phyloP scores from a whole-genome alignment of 768 basidiomycete species.

The Trametes villosa region DNA sequence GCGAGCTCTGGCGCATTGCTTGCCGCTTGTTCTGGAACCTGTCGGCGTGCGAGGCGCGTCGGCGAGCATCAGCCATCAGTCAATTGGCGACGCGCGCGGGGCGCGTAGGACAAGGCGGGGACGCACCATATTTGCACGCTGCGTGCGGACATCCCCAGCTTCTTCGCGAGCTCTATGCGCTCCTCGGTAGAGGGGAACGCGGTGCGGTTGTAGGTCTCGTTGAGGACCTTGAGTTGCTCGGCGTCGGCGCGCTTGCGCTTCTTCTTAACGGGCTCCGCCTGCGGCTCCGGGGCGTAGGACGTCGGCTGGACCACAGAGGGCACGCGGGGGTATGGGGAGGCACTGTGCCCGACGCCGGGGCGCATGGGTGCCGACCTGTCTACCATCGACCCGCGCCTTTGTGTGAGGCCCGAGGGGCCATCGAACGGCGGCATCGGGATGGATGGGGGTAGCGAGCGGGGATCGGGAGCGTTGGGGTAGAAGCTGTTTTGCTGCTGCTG shows the following conservation, averaged over 20 bases:
- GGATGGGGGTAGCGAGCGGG: constrained; percentile 35
- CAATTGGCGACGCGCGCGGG: neutral
- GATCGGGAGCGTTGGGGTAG: constrained; percentile 43
- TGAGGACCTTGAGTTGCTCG: constrained; percentile 77
- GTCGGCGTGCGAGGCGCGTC: constrained; percentile 30
- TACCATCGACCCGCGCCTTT: constrained; percentile 42
- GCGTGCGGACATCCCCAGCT: constrained; percentile 80
- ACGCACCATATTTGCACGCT: constrained; percentile 87
- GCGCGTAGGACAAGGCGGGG: neutral
- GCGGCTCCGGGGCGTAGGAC: constrained; percentile 26
- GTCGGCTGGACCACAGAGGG: constrained; percentile 27
- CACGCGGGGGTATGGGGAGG: constrained; percentile 58
- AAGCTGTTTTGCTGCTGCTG: constrained; percentile 37
- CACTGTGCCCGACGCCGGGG: constrained; percentile 38
- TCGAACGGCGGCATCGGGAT: constrained; percentile 23
- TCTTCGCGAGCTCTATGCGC: constrained; percentile 73
- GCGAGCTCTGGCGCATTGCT: constrained; percentile 77
- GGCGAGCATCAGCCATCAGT: constrained; percentile 25
- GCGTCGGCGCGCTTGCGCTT: constrained; percentile 87
- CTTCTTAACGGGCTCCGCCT: constrained; percentile 69
- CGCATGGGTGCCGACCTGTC: constrained; percentile 30
- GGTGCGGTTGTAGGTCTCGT: constrained; percentile 78
- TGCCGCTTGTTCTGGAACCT: constrained; percentile 92
- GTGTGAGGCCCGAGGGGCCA: constrained; percentile 22
- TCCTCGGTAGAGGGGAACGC: constrained; percentile 90